Percentiles rank a stretch among this genome's conserved stretches.
phyloP scores from a whole-genome alignment of 345 rosid genomes.

The Linum lewisii region DNA sequence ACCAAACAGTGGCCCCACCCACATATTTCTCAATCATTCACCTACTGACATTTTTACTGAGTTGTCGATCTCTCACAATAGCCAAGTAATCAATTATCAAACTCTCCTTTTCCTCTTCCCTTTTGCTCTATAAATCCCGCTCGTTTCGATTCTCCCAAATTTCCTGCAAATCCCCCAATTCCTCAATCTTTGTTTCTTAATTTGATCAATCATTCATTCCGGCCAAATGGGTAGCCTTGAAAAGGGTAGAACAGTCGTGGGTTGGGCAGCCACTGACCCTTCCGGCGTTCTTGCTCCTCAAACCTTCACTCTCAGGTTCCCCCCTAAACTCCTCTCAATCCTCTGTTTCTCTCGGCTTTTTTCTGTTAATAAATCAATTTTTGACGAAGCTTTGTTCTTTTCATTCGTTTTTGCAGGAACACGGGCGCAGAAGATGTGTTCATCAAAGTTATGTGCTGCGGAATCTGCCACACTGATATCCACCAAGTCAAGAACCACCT shows the following conservation, averaged over 20 bases:
- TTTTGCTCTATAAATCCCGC: too few relatives aligned
- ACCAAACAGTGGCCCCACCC: too few relatives aligned
- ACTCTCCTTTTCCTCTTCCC: too few relatives aligned
- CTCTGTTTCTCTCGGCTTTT: not conserved
- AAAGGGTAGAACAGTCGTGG: slow-evolving; percentile 29
- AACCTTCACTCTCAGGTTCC: slow-evolving; percentile 40
- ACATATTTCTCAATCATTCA: too few relatives aligned
- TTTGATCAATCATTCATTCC: too few relatives aligned
- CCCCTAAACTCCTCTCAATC: not conserved
- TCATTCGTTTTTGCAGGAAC: slow-evolving; percentile 21
- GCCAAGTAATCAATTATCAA: too few relatives aligned
- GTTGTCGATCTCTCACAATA: too few relatives aligned
- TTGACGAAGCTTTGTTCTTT: not conserved
- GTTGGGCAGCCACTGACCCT: slow-evolving; percentile 49
- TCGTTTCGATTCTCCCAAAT: too few relatives aligned
- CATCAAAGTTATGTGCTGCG: slow-evolving; percentile 39
- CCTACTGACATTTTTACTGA: too few relatives aligned
- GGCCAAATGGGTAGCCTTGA: slow-evolving; percentile 14
- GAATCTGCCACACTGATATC: slow-evolving; percentile 55
- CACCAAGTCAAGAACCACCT: slow-evolving; percentile 63
- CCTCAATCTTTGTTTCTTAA: too few relatives aligned
- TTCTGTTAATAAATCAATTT: not conserved
- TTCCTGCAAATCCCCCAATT: too few relatives aligned
- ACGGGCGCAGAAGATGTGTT: slow-evolving; percentile 44
- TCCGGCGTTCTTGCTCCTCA: slow-evolving; percentile 42